Evolutionary conservation across 495 filamentous ascomycete genomes (phyloP), one percentile per base, ranked within the genome.

Genomic region (Talaromyces proteolyticus): DNA sequence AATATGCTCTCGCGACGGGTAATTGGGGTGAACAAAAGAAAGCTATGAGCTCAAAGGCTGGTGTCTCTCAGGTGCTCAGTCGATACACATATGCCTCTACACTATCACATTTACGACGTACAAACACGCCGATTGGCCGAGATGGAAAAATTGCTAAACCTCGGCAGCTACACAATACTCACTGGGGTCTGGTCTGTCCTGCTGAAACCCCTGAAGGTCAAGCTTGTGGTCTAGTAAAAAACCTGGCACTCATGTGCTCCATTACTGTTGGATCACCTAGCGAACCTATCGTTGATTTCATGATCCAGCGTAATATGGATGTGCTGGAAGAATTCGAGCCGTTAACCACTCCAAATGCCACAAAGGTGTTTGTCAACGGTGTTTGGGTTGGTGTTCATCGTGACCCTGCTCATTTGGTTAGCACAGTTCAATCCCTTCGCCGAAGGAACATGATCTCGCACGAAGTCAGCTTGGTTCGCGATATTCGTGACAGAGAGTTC

Each of bases 1-100:
- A 95, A 65, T 97, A 97, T 62, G 95, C 91, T 36, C 77, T 99
- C 39, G 91, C 93, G n/a, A 99, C 93, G 6, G 93, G 93, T 50
- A 99, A 99, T 67, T 99, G 93, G 93, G 94, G 94, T 53, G 93
- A 97, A 53, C 93, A 97, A 68, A 99, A 96, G 79, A 97, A 97
- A 75, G 92, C 93, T 17, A 87, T 86, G 55, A 86, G 81, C 55
- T 85, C 90, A 1, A 97, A 95, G 55, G 93, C 93, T 44, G 93
- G 93, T 70, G 93, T 99, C 23, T 96, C 92, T 8, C 93, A 99
- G 69, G 94, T 99, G 68, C 75, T 99, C 47, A 97, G 96, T 75
- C 83, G 93, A 59, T 97, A 97, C 61, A 97, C 94, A 0, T 99
- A 93, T 61, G 86, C 94, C 17, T 97, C 94, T 24, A 96, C 91